Percentiles rank a stretch among this genome's conserved stretches.
Evolutionary conservation across 2,329 filamentous ascomycete species (phyloP).

Genomic region (Helotiales sp.): DNA sequence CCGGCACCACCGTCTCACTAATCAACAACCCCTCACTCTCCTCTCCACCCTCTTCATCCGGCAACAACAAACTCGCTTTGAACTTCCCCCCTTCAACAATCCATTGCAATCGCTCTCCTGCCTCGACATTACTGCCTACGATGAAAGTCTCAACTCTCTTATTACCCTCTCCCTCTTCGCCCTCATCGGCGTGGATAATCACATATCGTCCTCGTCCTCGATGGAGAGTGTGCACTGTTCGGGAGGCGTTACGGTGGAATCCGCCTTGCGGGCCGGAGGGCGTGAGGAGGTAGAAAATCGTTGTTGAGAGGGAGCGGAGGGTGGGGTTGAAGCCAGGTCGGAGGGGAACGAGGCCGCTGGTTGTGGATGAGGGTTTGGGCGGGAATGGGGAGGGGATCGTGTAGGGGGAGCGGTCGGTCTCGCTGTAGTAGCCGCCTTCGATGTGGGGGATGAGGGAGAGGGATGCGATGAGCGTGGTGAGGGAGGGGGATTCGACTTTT

Average conservation of each 20-base stretch:
- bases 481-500: constrained; percentile 43
- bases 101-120: constrained; percentile 69
- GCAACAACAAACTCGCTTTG: constrained; percentile 66
- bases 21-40: constrained; percentile 60
- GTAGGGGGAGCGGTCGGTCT: constrained; percentile 61
- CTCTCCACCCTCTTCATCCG: constrained; percentile 47
- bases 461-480: constrained; percentile 47
- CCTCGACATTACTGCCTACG: constrained; percentile 61
- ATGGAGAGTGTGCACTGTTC: constrained; percentile 70
- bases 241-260: constrained; percentile 67
- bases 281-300: constrained; percentile 69
- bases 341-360: constrained; percentile 44
- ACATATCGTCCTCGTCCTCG: constrained; percentile 67
- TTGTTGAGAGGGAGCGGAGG: constrained; percentile 60
- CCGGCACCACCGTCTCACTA: constrained; percentile 70
- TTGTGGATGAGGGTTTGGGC: constrained; percentile 46
- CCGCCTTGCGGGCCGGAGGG: constrained; percentile 58
- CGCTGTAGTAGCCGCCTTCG: constrained; percentile 68
- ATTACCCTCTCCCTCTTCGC: constrained; percentile 38
- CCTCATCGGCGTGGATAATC: constrained; percentile 62
- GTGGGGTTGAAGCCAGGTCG: constrained; percentile 47
- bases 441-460: constrained; percentile 60
- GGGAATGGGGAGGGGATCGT: constrained; percentile 62
- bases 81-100: constrained; percentile 71
- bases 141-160: constrained; percentile 66